Evolutionary conservation across 2,329 filamentous ascomycete genomes (phyloP).

Genomic region (Xylaria sp.): DNA sequence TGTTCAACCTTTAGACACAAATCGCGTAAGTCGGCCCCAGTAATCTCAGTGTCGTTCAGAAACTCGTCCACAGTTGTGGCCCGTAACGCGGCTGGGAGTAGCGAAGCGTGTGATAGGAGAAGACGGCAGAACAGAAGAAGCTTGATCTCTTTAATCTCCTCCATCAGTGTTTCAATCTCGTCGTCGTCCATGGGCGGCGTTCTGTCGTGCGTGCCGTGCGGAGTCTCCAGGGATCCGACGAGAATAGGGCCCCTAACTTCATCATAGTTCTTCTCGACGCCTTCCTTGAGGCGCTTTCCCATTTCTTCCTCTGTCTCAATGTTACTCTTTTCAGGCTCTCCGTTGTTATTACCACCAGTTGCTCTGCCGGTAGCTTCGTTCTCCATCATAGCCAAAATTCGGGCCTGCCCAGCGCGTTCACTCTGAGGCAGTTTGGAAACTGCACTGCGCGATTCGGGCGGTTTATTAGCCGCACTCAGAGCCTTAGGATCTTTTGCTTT

Average conservation of each 20-base stretch:
- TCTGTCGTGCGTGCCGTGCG: conserved; percentile 46
- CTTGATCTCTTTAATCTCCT: conserved; percentile 62
- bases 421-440: neutral
- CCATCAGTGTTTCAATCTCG: conserved; percentile 56
- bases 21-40: conserved; percentile 57
- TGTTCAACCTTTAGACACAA: conserved; percentile 60
- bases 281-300: conserved; percentile 54
- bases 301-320: conserved; percentile 58
- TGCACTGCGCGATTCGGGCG: conserved; percentile 1
- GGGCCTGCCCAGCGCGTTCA: conserved; percentile 34
- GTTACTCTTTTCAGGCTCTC: conserved; percentile 52
- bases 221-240: conserved; percentile 50
- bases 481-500: conserved; percentile 40
- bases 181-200: conserved; percentile 55
- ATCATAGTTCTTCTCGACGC: conserved; percentile 52
- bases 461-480: conserved; percentile 11
- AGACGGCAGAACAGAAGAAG: conserved; percentile 60
- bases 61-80: conserved; percentile 59
- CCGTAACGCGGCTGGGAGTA: conserved; percentile 58
- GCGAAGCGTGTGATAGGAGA: conserved; percentile 57
- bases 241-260: conserved; percentile 50
- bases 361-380: neutral
- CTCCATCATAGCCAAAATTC: conserved; percentile 41
- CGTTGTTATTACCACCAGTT: conserved; percentile 6
- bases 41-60: conserved; percentile 55